Conservation (phyloP, 1,139 yeast genomes). For the Taphrina confusa region DNA sequence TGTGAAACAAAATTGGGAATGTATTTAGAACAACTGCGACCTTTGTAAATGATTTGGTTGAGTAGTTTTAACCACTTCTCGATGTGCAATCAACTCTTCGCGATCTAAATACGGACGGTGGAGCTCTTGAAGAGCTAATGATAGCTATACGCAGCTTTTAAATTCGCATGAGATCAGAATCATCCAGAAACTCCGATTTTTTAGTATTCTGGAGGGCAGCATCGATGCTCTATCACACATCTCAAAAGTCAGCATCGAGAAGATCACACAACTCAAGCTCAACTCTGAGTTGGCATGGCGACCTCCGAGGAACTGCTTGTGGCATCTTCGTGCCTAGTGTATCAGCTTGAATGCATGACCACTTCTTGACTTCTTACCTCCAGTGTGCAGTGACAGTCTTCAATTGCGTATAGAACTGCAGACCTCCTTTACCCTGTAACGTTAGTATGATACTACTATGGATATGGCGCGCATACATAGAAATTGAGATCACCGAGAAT, state of each 20-base stretch:
- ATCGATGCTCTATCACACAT: too few species aligned
- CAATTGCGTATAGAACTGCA: slow-evolving; percentile 71
- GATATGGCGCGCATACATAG: slow-evolving; percentile 46
- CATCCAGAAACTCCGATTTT: too few species aligned
- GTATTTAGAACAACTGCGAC: too few species aligned
- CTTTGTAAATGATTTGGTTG: too few species aligned
- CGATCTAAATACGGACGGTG: too few species aligned
- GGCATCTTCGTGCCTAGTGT: slow-evolving; percentile 51
- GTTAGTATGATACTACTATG: not conserved
- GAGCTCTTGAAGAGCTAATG: too few species aligned
- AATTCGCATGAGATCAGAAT: too few species aligned
- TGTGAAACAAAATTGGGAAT: too few species aligned
- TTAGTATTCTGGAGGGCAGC: too few species aligned
- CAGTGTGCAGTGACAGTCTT: slow-evolving; percentile 74
- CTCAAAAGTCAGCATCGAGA: not conserved
- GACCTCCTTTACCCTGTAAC: slow-evolving; percentile 62
- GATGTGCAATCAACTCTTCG: too few species aligned
- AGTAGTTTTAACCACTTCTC: too few species aligned
- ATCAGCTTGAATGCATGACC: not conserved
- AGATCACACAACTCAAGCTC: not conserved
- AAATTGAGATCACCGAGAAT: slow-evolving; percentile 78
- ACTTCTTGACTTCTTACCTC: slow-evolving; percentile 51
- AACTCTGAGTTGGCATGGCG: slow-evolving; percentile 62
- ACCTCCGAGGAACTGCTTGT: slow-evolving; percentile 57
- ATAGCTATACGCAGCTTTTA: too few species aligned